These are phyloP conservation scores for Kodamaea fungicola DNA, from an alignment of 1,139 yeast species.

Conservation along the genomic window DNA sequence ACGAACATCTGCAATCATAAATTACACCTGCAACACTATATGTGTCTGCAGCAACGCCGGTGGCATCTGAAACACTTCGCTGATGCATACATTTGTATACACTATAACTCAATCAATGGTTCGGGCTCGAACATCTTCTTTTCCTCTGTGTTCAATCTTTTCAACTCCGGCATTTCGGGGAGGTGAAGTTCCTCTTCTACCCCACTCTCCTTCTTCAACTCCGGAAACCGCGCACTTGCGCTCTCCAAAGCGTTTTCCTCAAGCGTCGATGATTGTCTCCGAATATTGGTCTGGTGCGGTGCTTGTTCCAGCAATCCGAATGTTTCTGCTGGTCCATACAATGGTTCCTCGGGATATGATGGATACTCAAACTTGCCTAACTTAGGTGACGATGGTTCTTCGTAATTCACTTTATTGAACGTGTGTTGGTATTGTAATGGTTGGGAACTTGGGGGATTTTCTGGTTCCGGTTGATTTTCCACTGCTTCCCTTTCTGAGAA, in stretches of 20 bases:
- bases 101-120: constrained; percentile 35
- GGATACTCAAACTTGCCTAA: constrained; percentile 1
- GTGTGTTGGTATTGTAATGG: too few relatives aligned
- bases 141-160: neutral
- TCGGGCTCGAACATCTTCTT: constrained; percentile 24
- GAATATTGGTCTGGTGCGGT: constrained; percentile 4
- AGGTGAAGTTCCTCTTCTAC: constrained; percentile 2
- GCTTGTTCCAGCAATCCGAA: constrained; percentile 5
- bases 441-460: too few relatives aligned
- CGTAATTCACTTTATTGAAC: too few relatives aligned
- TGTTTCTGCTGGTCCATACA: neutral
- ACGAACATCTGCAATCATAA: too few relatives aligned
- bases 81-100: neutral
- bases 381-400: too few relatives aligned
- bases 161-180: constrained; percentile 7
- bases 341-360: constrained; percentile 1
- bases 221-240: constrained; percentile 13
- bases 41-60: neutral
- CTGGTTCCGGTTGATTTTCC: too few relatives aligned
- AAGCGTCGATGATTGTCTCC: constrained; percentile 13
- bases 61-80: neutral
- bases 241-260: constrained; percentile 14
- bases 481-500: too few relatives aligned
- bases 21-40: too few relatives aligned
- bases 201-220: constrained; percentile 8